phyloP scores from a whole-genome alignment of 2,329 filamentous ascomycete genomes.

The Pseudogymnoascus sp. region DNA sequence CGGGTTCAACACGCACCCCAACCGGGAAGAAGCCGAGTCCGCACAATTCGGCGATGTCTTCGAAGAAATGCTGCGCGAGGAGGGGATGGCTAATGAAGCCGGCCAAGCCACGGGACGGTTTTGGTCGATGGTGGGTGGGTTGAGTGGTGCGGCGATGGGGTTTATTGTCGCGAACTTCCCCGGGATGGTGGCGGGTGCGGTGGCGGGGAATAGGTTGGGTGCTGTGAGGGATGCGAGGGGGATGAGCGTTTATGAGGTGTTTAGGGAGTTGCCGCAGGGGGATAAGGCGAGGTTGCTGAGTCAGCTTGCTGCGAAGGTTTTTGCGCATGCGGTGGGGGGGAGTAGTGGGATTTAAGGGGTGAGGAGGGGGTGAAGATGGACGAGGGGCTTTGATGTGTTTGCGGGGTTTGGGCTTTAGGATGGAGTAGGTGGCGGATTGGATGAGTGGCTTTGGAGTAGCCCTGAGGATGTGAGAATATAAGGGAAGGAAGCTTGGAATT shows the following conservation, averaged over 20 bases:
- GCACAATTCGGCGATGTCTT: conserved; percentile 84
- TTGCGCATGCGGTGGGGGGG: conserved; percentile 63
- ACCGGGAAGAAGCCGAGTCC: conserved; percentile 51
- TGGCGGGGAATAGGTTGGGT: conserved; percentile 87
- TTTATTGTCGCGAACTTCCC: conserved; percentile 94
- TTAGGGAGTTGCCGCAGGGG: conserved; percentile 69
- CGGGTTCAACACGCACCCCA: conserved; percentile 45
- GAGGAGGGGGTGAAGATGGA: background rate
- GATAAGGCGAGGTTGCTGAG: conserved; percentile 75
- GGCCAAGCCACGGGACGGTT: conserved; percentile 62
- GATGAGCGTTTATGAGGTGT: conserved; percentile 92
- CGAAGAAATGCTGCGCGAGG: conserved; percentile 81
- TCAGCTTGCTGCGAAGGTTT: conserved; percentile 78
- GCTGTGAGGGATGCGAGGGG: conserved; percentile 81
- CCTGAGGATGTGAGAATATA: background rate
- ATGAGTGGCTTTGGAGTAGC: background rate
- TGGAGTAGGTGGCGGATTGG: background rate
- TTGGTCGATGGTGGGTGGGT: conserved; percentile 76
- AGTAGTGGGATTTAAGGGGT: background rate
- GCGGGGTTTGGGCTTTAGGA: background rate
- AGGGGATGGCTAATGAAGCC: conserved; percentile 68
- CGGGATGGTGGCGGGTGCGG: conserved; percentile 78
- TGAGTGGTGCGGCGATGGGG: conserved; percentile 81
- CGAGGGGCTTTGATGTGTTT: background rate
- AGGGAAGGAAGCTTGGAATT: background rate